phyloP scores from a whole-genome alignment of 495 filamentous ascomycete genomes.

The Neurospora sp. region DNA sequence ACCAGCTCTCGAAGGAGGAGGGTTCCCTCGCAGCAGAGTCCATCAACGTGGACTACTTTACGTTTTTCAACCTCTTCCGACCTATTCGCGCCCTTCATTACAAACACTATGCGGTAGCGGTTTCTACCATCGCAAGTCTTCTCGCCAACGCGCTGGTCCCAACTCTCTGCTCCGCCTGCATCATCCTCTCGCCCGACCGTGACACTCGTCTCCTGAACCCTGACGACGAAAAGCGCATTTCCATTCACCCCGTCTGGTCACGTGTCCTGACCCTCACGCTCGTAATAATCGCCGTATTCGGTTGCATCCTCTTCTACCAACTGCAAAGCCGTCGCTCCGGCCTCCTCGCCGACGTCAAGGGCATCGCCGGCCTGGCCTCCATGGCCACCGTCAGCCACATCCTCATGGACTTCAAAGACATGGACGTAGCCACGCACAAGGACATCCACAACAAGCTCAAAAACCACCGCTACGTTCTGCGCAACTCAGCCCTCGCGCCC shows the following conservation, averaged over 20 bases:
- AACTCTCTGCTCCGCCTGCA: slow-evolving; percentile 47
- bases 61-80: slow-evolving; percentile 49
- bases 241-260: slow-evolving; percentile 48
- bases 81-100: slow-evolving; percentile 50
- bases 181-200: slow-evolving; percentile 43
- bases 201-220: slow-evolving; percentile 17
- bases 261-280: slow-evolving; percentile 45
- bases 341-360: slow-evolving; percentile 56
- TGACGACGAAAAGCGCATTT: slow-evolving; percentile 37
- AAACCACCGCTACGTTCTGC: slow-evolving; percentile 54
- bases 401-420: slow-evolving; percentile 61
- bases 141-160: slow-evolving; percentile 55
- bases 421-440: slow-evolving; percentile 54
- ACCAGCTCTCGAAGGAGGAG: slow-evolving; percentile 55
- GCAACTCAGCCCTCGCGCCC: slow-evolving; percentile 53
- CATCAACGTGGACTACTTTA: slow-evolving; percentile 65
- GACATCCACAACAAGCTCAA: slow-evolving; percentile 57
- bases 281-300: slow-evolving; percentile 44
- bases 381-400: slow-evolving; percentile 66
- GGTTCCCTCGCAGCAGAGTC: slow-evolving; percentile 57
- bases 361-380: slow-evolving; percentile 62
- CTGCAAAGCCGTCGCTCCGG: slow-evolving; percentile 51
- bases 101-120: slow-evolving; percentile 55
- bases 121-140: slow-evolving; percentile 50
- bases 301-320: slow-evolving; percentile 46